phyloP scores from a whole-genome alignment of 805 yeast species.

The Debaryomyces hansenii region DNA sequence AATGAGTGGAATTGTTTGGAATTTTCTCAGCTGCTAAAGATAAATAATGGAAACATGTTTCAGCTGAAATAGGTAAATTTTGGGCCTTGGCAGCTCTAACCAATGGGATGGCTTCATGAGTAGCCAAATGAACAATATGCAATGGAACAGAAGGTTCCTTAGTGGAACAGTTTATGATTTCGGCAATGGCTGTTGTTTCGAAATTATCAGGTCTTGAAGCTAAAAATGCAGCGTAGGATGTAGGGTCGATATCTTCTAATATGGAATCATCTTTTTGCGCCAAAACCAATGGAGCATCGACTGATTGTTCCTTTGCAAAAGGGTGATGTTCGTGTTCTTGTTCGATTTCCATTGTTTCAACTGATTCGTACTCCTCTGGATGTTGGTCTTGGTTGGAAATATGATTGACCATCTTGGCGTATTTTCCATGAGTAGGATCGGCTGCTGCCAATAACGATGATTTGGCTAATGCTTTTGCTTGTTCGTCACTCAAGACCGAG shows the following conservation, averaged over 20 bases:
- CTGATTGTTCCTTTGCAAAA: slow-evolving; percentile 9
- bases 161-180: slow-evolving; percentile 63
- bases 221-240: slow-evolving; percentile 67
- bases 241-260: slow-evolving; percentile 55
- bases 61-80: slow-evolving; percentile 72
- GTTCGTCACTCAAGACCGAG: slow-evolving; percentile 45
- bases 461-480: slow-evolving; percentile 52
- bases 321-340: slow-evolving; percentile 9
- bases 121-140: slow-evolving; percentile 89
- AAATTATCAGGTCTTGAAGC: slow-evolving; percentile 87
- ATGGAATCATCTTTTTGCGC: slow-evolving; percentile 42
- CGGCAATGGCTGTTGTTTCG: slow-evolving; percentile 80
- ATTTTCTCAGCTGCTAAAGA: slow-evolving; percentile 76
- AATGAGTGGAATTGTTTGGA: slow-evolving; percentile 75
- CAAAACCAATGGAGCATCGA: slow-evolving; percentile 37
- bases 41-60: slow-evolving; percentile 92
- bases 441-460: slow-evolving; percentile 59
- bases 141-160: slow-evolving; percentile 61
- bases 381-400: slow-evolving; percentile 5
- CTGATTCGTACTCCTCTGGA: slow-evolving; percentile 22
- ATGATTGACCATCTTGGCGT: slow-evolving; percentile 39
- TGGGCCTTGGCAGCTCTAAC: slow-evolving; percentile 61
- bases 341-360: slow-evolving; percentile 20
- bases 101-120: slow-evolving; percentile 78
- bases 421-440: slow-evolving; percentile 55